These are phyloP conservation scores for Rhynchosporium graminicola DNA, from an alignment of 2,329 filamentous ascomycete species.

Conservation along the genomic window DNA sequence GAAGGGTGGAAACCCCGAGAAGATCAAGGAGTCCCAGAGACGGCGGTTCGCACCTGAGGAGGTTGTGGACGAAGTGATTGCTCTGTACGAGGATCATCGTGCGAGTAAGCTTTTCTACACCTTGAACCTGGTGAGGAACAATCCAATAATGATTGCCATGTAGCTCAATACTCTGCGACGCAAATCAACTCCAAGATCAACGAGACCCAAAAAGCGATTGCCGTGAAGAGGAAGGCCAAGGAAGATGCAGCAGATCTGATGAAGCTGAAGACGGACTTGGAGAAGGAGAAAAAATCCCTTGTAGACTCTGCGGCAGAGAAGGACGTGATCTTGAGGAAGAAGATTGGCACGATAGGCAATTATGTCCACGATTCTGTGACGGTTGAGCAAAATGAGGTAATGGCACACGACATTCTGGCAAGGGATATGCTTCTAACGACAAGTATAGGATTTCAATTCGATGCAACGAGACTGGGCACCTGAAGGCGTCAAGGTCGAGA, in stretches of 20 bases:
- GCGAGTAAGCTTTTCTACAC: conserved; percentile 54
- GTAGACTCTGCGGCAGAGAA: conserved; percentile 76
- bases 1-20: conserved; percentile 86
- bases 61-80: conserved; percentile 87
- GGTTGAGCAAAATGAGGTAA: conserved; percentile 76
- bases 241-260: conserved; percentile 82
- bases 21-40: conserved; percentile 88
- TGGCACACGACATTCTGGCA: neutral
- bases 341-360: conserved; percentile 85
- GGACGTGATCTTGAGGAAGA: conserved; percentile 70
- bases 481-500: conserved; percentile 70
- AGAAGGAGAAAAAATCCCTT: conserved; percentile 79
- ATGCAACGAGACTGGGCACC: conserved; percentile 79
- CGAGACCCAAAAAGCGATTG: conserved; percentile 85
- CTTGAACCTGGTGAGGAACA: neutral
- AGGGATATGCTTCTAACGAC: conserved; percentile 12
- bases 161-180: conserved; percentile 73
- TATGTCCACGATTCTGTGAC: conserved; percentile 88
- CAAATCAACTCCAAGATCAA: conserved; percentile 87
- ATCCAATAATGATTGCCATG: neutral
- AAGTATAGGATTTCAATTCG: conserved; percentile 71
- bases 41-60: conserved; percentile 78
- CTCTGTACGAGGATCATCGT: conserved; percentile 81
- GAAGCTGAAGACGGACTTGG: conserved; percentile 72
- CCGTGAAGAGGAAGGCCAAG: conserved; percentile 90